Base-by-base conservation (phyloP, 2,329 filamentous ascomycete genomes). In the Diplocarpon rosae region DNA sequence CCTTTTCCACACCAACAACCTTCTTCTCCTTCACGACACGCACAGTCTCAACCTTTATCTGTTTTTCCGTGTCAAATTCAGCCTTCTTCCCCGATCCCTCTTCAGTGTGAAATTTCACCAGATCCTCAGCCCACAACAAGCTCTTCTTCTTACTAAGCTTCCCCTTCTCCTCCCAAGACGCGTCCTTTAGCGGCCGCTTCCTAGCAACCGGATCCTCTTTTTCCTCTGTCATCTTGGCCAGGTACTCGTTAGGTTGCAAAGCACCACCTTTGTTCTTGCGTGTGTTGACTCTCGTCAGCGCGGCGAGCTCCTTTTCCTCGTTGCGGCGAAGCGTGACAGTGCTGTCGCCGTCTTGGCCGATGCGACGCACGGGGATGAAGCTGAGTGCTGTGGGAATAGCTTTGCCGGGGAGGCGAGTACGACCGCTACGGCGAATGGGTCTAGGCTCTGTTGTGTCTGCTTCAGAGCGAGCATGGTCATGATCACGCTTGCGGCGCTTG, bases 221-320 rank as follows among this genome's bases (percentile, higher is more conserved):
- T 43, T 65, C 63, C 6, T 63, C 56, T 15, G 60, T 58, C 41
- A 66, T 65, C 50, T 58, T 63, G 0, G 53, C 49, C 3, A 62
- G 30, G 9, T 59, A 44, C 10, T 53, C 49, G 2, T 52, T 49
- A 0, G 66, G 64, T 6, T 52, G 55, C 5, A 66, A 44, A 1
- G 68, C 60, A 14, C 53, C 59, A 3, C 54, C 63, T 56, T 69
- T 69, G 48, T 71, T 71, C 50, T 66, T 68, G 24, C 66, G 59
- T 1, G 68, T 71, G 48, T 71, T 71, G 40, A 62, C 57, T 3
- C 63, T 55, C 1, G 68, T 71, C 34, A 69, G 47, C 1, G 63
- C 58, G 0, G 65, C 66, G 8, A 69, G 52, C 37, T 69, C 65
- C 52, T 67, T 68, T 34, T 68, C 68, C 12, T 61, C 62, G 46